Evolutionary conservation across 2,329 filamentous ascomycete species (phyloP).

Genomic region (Xylariaceae sp.): DNA sequence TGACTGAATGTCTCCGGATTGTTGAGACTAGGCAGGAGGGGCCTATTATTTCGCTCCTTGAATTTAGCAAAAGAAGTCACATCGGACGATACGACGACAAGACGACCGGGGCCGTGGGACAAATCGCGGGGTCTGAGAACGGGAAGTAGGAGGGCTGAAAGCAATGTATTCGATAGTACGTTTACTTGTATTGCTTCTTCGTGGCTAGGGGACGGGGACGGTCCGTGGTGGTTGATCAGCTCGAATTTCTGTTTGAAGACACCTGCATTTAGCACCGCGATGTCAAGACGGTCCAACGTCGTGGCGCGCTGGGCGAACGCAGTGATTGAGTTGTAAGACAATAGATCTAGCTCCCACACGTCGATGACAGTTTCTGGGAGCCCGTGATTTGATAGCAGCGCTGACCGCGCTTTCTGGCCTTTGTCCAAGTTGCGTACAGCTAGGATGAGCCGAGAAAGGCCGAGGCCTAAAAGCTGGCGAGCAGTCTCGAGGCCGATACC

Average conservation of each 20-base stretch:
- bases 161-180: constrained; percentile 44
- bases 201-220: constrained; percentile 11
- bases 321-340: constrained; percentile 34
- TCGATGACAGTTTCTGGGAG: constrained; percentile 21
- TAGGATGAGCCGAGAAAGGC: constrained; percentile 29
- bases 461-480: constrained; percentile 27
- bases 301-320: constrained; percentile 31
- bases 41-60: constrained; percentile 3
- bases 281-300: constrained; percentile 32
- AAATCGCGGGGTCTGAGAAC: constrained; percentile 32
- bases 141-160: constrained; percentile 42
- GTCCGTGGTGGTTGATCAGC: too few species aligned
- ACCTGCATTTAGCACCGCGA: constrained; percentile 30
- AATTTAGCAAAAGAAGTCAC: constrained; percentile 17
- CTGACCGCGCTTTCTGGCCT: constrained; percentile 16
- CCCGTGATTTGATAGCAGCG: background rate
- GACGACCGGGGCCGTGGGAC: background rate
- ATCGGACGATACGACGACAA: constrained; percentile 23
- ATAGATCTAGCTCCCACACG: constrained; percentile 39
- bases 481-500: constrained; percentile 31
- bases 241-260: constrained; percentile 17
- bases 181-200: constrained; percentile 46
- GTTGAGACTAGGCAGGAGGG: constrained; percentile 4
- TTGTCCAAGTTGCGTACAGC: constrained; percentile 28
- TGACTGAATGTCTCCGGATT: constrained; percentile 2